Conservation (phyloP, 139 green algal genomes). For the Limnomonas spitsbergensis region DNA sequence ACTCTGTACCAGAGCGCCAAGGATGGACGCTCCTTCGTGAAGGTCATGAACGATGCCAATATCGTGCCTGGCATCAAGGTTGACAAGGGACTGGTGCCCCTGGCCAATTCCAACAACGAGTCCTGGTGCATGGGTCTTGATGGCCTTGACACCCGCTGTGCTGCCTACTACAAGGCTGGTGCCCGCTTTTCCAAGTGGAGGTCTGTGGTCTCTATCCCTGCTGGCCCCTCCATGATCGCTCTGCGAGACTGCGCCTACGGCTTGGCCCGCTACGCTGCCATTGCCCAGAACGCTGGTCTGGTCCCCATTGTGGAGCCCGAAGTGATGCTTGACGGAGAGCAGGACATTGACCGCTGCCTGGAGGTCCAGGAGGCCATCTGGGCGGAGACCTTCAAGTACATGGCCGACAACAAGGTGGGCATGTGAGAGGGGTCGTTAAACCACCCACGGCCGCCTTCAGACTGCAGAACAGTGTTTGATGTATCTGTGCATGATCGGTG, state of each 20-base stretch:
- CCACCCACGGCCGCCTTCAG: too few species aligned
- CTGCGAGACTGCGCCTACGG: constrained; percentile 91
- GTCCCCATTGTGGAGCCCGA: constrained; percentile 99
- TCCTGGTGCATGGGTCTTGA: constrained; percentile 94
- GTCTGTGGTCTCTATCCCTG: constrained; percentile 87
- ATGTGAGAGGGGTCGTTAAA: too few species aligned
- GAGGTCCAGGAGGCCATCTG: constrained; percentile 84
- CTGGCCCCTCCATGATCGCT: constrained; percentile 74
- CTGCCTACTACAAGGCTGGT: constrained; percentile 97
- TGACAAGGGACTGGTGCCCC: constrained; percentile 93
- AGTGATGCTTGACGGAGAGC: constrained; percentile 90
- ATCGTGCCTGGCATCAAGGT: constrained; percentile 89
- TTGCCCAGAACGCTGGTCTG: constrained; percentile 87
- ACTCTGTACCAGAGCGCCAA: constrained; percentile 90
- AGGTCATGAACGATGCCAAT: constrained; percentile 70
- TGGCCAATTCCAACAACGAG: constrained; percentile 86
- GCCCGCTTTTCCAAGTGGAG: constrained; percentile 98
- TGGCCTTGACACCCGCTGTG: constrained; percentile 83
- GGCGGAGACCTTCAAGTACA: constrained; percentile 97
- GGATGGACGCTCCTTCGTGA: constrained; percentile 80
- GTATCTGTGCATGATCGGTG: too few species aligned
- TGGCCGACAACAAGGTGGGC: constrained; percentile 69
- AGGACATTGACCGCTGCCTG: constrained; percentile 85
- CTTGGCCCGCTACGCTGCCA: constrained; percentile 95
- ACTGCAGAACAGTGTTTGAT: too few species aligned